Percentiles rank a stretch among this genome's conserved stretches.
Conservation (phyloP, 495 filamentous ascomycete genomes). For the Penicillium crystallinum region DNA sequence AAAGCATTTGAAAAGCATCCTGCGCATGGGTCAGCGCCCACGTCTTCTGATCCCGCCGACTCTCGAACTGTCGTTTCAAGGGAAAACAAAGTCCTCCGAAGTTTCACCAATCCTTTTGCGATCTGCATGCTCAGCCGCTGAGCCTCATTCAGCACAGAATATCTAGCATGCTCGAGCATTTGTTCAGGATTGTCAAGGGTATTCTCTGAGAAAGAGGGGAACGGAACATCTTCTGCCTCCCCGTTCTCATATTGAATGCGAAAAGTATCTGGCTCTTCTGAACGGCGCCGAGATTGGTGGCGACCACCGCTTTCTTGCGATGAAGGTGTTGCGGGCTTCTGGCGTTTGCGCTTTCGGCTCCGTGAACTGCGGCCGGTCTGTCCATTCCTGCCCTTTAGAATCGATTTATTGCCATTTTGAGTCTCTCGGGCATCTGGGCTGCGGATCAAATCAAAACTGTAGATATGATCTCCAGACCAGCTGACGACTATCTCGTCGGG, state of each 20-base stretch:
- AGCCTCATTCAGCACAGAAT: constrained; percentile 43
- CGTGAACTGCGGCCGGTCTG: constrained; percentile 26
- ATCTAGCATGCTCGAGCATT: constrained; percentile 36
- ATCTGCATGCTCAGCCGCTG: constrained; percentile 51
- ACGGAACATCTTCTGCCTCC: constrained; percentile 51
- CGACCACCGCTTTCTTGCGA: constrained; percentile 41
- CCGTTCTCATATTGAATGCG: constrained; percentile 59
- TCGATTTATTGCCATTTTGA: constrained; percentile 10
- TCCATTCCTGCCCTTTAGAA: constrained; percentile 13
- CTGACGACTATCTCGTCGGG: constrained; percentile 71
- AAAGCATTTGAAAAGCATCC: constrained; percentile 45
- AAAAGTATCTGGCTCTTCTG: constrained; percentile 34
- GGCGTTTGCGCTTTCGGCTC: constrained; percentile 55
- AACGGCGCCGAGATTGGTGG: constrained; percentile 39
- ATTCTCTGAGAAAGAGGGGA: constrained; percentile 31
- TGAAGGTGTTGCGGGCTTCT: constrained; percentile 38
- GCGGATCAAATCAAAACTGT: constrained; percentile 66
- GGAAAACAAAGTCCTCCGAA: constrained; percentile 55
- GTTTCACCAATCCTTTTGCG: constrained; percentile 50
- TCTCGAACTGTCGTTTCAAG: constrained; percentile 34
- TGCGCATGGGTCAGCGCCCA: constrained; percentile 30
- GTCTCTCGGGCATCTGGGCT: constrained; percentile 52
- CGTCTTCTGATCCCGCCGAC: constrained; percentile 13
- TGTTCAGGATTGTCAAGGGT: constrained; percentile 20
- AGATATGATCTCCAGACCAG: constrained; percentile 72